phyloP scores from a whole-genome alignment of 2,329 filamentous ascomycete species.

The Fusarium sp. region DNA sequence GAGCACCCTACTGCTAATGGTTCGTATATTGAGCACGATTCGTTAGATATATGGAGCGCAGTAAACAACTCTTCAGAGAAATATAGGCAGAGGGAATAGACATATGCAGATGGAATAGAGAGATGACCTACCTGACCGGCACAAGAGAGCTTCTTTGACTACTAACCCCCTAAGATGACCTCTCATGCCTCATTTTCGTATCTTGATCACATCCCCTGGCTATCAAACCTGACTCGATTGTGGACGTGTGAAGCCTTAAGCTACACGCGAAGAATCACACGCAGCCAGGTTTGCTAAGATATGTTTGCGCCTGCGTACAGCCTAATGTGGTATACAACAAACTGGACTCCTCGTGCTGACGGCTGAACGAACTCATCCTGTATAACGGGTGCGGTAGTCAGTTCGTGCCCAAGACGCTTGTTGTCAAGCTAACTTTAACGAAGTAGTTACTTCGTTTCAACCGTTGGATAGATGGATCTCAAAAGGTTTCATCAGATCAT shows the following conservation, averaged over 20 bases:
- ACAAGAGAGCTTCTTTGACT: no score
- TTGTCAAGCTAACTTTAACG: background rate
- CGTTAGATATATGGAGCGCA: background rate
- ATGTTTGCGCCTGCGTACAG: background rate
- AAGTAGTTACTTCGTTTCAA: background rate
- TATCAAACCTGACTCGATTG: background rate
- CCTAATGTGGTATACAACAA: background rate
- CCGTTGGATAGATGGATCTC: background rate
- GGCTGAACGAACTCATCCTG: background rate
- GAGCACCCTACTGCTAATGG: background rate
- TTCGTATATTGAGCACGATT: background rate
- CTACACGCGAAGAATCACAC: background rate
- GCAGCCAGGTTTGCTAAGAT: background rate
- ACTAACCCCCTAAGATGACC: background rate
- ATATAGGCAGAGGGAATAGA: background rate
- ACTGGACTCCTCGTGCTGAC: background rate
- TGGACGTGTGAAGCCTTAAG: background rate
- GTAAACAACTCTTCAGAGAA: background rate
- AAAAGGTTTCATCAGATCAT: background rate
- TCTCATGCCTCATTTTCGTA: background rate
- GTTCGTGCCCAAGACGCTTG: no score
- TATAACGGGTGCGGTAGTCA: background rate
- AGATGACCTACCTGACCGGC: background rate
- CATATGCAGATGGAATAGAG: background rate
- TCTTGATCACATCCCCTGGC: background rate